Percentiles rank a stretch among this genome's conserved stretches.
phyloP scores from a whole-genome alignment of 164 flowering plant genomes.

The Tinospora cordifolia region DNA sequence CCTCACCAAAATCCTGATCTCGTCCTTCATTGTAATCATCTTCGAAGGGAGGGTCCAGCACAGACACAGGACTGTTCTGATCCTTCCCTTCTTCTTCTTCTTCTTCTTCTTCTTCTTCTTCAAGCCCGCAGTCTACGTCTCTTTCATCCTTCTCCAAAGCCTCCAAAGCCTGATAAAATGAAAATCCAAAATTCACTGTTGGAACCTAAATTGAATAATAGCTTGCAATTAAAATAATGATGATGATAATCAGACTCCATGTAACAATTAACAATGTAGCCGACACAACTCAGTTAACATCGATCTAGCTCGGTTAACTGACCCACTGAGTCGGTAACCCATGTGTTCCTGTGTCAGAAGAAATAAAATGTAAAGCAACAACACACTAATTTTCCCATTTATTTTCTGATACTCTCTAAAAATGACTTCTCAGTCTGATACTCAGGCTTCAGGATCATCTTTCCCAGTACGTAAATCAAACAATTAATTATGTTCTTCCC shows the following conservation, averaged over 20 bases:
- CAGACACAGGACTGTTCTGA: slow-evolving; percentile 86
- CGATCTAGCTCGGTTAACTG: not conserved
- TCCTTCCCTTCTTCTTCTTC: slow-evolving; percentile 77
- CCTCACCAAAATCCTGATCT: slow-evolving; percentile 11
- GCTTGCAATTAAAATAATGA: too few species aligned
- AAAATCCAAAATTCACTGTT: not conserved
- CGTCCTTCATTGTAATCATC: slow-evolving; percentile 30
- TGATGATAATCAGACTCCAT: not conserved
- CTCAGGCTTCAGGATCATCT: not conserved
- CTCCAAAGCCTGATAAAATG: slow-evolving; percentile 17
- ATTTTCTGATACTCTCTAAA: not conserved
- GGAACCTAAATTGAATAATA: not conserved
- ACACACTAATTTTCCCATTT: not conserved
- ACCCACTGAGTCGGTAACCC: not conserved
- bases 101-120: slow-evolving; percentile 64
- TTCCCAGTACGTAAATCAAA: not conserved
- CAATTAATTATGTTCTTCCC: not conserved
- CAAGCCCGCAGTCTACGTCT: slow-evolving; percentile 18
- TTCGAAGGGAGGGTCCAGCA: slow-evolving; percentile 67
- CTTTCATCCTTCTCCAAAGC: slow-evolving; percentile 18
- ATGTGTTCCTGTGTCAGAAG: not conserved
- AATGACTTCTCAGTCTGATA: not conserved
- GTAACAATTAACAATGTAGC: too few species aligned
- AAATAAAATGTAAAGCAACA: not conserved
- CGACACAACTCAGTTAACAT: not conserved